Evolutionary conservation across 2,329 filamentous ascomycete species (phyloP).

Genomic region (Penicillium sp.): DNA sequence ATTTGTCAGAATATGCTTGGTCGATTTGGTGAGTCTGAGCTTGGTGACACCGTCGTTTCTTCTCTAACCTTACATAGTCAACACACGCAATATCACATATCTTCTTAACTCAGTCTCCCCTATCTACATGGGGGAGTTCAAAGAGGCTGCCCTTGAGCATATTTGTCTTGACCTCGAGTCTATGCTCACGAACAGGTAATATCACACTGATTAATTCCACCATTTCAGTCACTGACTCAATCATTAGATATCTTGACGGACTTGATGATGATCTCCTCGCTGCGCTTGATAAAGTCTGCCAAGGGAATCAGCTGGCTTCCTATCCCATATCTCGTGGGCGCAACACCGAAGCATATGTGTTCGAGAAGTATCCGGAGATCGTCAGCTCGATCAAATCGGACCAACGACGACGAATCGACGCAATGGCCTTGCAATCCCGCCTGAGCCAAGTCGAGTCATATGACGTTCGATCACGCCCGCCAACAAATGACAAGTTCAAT

Average conservation of each 20-base stretch:
- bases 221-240: constrained; percentile 12
- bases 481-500: constrained; percentile 64
- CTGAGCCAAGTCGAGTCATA: constrained; percentile 67
- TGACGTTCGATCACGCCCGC: constrained; percentile 61
- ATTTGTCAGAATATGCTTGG: constrained; percentile 85
- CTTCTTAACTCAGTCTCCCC: constrained; percentile 84
- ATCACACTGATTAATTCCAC: neutral
- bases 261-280: constrained; percentile 79
- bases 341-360: constrained; percentile 59
- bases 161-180: constrained; percentile 87
- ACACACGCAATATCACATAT: constrained; percentile 78
- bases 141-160: constrained; percentile 84
- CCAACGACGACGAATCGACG: constrained; percentile 67
- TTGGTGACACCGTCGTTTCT: neutral
- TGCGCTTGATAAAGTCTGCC: constrained; percentile 78
- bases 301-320: constrained; percentile 76
- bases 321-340: constrained; percentile 77
- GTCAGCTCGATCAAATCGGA: constrained; percentile 38
- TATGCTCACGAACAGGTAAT: constrained; percentile 78
- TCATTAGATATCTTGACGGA: constrained; percentile 68
- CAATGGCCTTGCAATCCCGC: constrained; percentile 68
- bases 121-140: constrained; percentile 81
- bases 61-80: constrained; percentile 43
- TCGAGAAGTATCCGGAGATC: constrained; percentile 50
- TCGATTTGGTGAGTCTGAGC: constrained; percentile 55